These are phyloP conservation scores for Diospyros lotus DNA, from an alignment of 148 eudicot genomes.

Conservation along the genomic window DNA sequence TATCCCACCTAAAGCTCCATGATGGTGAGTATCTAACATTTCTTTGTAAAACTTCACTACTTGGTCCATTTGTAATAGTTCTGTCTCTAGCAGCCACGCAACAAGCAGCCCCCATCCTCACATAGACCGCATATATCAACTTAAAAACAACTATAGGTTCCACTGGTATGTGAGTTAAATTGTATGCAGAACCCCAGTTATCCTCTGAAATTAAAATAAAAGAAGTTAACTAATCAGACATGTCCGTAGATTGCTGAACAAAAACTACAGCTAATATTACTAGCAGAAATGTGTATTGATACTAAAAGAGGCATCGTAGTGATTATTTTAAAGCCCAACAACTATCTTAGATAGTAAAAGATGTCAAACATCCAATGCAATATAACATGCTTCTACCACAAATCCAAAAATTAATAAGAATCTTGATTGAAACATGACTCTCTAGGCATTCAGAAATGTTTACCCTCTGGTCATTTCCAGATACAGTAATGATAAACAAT, in stretches of 20 bases:
- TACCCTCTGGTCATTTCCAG: not conserved
- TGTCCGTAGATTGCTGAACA: not conserved
- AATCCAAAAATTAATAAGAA: not conserved
- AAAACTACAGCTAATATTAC: not conserved
- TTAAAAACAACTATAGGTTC: conserved; percentile 12
- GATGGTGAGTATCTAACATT: conserved; percentile 75
- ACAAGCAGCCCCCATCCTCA: conserved; percentile 90
- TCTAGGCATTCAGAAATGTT: not conserved
- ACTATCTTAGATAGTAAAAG: not conserved
- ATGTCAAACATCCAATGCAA: not conserved
- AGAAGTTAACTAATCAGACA: not conserved
- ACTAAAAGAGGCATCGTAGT: not conserved
- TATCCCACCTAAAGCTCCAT: conserved; percentile 98
- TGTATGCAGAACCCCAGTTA: not conserved
- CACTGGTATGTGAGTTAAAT: conserved; percentile 8
- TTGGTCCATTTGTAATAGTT: conserved; percentile 59
- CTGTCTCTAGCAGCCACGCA: conserved; percentile 88
- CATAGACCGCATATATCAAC: conserved; percentile 19
- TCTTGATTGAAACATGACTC: conserved; percentile 2
- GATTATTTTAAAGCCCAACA: not conserved
- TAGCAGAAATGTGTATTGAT: not conserved
- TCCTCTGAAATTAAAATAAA: conserved; percentile 9
- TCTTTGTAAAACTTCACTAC: conserved; percentile 53
- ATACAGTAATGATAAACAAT: not conserved
- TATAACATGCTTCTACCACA: not conserved